phyloP scores from a whole-genome alignment of 2,329 filamentous ascomycete genomes.

The Venturia aucupariae region DNA sequence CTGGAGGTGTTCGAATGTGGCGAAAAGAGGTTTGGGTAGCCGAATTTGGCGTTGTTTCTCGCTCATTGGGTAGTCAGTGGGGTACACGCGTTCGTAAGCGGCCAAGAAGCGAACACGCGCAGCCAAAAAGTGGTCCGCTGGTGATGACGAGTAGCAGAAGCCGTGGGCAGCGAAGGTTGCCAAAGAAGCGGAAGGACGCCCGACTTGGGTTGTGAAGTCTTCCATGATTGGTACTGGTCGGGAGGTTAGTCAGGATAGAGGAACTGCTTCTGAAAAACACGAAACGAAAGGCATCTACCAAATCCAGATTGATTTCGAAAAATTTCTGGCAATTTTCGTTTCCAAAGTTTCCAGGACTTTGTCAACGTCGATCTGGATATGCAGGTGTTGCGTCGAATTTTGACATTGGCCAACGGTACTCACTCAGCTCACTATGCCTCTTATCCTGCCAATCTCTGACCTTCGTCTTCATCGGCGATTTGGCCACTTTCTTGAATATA shows the following conservation, averaged over 20 bases:
- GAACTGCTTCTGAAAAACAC: neutral
- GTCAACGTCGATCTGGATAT: neutral
- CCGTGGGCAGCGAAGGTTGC: neutral
- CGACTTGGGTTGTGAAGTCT: neutral
- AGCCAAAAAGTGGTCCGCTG: neutral
- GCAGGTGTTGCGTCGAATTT: too few species aligned
- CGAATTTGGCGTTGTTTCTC: constrained; percentile 4
- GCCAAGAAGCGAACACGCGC: constrained; percentile 4
- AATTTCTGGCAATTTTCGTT: neutral
- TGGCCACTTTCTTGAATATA: neutral
- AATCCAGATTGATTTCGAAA: neutral
- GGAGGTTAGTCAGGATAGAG: neutral
- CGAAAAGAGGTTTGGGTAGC: neutral
- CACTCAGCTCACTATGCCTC: neutral
- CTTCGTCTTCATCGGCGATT: neutral
- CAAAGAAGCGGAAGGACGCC: neutral
- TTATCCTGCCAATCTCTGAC: constrained; percentile 3
- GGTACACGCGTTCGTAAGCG: constrained; percentile 4
- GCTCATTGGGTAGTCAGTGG: neutral
- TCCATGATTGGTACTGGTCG: neutral
- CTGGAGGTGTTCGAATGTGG: neutral
- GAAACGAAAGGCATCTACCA: neutral
- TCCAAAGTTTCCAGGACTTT: neutral
- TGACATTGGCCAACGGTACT: neutral
- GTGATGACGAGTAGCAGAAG: neutral